These are phyloP conservation scores for Eucalyptus tenuipes DNA, from an alignment of 345 rosid genomes.

Conservation along the genomic window DNA sequence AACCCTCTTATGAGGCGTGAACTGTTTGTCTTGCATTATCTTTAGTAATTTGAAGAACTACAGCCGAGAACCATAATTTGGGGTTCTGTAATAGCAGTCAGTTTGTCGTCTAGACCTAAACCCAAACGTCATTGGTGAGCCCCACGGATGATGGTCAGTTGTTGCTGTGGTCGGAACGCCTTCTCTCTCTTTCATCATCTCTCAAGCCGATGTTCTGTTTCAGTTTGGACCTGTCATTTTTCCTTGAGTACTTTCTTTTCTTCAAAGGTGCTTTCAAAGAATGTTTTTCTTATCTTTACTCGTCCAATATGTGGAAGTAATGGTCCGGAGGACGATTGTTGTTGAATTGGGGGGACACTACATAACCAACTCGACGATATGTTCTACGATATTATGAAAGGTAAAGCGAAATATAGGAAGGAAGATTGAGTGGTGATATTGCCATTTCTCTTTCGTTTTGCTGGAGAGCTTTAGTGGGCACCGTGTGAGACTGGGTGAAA, in stretches of 20 bases:
- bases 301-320: neutral
- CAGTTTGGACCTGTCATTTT: neutral
- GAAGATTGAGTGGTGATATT: neutral
- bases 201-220: neutral
- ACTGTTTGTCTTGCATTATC: neutral
- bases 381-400: neutral
- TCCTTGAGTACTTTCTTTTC: neutral
- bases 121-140: neutral
- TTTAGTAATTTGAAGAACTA: neutral
- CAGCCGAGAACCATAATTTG: neutral
- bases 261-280: neutral
- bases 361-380: neutral
- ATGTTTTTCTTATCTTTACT: neutral
- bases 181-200: neutral
- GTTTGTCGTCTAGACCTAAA: neutral
- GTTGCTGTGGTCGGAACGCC: neutral
- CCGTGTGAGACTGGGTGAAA: neutral
- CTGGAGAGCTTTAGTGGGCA: neutral
- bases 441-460: neutral
- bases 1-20: neutral
- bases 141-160: neutral
- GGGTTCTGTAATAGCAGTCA: neutral
- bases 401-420: neutral
- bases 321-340: neutral
- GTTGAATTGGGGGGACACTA: neutral